Percentiles rank a stretch among this genome's conserved stretches.
These are phyloP conservation scores for Sphaerostilbella broomeana DNA, from an alignment of 2,329 filamentous ascomycete species.

Conservation along the genomic window DNA sequence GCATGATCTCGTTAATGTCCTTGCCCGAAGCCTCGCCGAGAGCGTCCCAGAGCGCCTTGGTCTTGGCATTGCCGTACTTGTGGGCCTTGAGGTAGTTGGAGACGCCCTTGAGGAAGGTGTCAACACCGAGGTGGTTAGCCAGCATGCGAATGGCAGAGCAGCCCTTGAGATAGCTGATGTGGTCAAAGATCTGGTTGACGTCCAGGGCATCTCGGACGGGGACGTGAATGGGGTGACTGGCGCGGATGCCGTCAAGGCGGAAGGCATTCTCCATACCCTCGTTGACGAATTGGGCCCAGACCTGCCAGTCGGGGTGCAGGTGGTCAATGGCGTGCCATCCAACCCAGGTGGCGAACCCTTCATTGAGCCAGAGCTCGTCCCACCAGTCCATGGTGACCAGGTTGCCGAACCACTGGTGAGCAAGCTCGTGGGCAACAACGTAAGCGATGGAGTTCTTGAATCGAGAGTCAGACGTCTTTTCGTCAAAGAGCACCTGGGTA, in stretches of 20 bases:
- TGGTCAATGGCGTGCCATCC: constrained; percentile 90
- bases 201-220: constrained; percentile 89
- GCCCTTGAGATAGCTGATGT: constrained; percentile 94
- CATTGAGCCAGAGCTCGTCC: constrained; percentile 89
- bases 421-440: constrained; percentile 95
- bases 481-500: constrained; percentile 93
- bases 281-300: constrained; percentile 96
- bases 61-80: constrained; percentile 84
- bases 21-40: constrained; percentile 80
- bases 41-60: constrained; percentile 83
- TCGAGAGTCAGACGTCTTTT: constrained; percentile 78
- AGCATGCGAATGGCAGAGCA: constrained; percentile 97
- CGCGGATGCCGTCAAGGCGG: constrained; percentile 79
- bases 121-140: constrained; percentile 77
- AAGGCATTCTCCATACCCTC: constrained; percentile 92
- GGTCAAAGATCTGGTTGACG: constrained; percentile 96
- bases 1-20: constrained; percentile 83
- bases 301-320: constrained; percentile 93
- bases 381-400: constrained; percentile 97
- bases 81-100: constrained; percentile 83
- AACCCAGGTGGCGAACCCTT: constrained; percentile 97
- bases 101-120: constrained; percentile 86
- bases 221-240: constrained; percentile 94
- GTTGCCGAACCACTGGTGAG: constrained; percentile 95
- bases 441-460: constrained; percentile 95